phyloP scores from a whole-genome alignment of 2,329 filamentous ascomycete species.

The Trichophyton mentagrophytes region DNA sequence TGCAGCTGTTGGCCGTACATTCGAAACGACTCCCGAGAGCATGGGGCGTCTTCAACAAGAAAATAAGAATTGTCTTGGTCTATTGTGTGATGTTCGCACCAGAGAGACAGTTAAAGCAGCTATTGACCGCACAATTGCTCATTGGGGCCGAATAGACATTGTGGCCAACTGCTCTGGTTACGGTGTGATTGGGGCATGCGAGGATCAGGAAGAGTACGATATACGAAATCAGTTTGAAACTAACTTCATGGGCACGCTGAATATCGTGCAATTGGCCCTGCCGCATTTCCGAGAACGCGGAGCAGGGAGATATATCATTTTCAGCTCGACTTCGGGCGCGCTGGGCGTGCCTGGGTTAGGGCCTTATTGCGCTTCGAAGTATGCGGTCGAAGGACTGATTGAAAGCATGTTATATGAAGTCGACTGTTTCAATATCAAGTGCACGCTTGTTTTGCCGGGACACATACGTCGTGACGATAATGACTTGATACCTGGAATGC shows the following conservation, averaged over 20 bases:
- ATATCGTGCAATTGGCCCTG: conserved; percentile 80
- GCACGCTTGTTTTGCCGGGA: conserved; percentile 82
- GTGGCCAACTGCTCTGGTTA: conserved; percentile 92
- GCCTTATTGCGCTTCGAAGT: conserved; percentile 93
- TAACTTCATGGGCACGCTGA: conserved; percentile 89
- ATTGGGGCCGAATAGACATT: conserved; percentile 73
- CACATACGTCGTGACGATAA: conserved; percentile 72
- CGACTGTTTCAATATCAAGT: conserved; percentile 82
- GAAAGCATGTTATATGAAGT: conserved; percentile 96
- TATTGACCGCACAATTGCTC: conserved; percentile 55
- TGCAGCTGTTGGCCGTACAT: conserved; percentile 69
- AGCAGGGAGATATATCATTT: conserved; percentile 77
- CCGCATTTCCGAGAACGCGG: conserved; percentile 72
- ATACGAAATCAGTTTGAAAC: conserved; percentile 94
- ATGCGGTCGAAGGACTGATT: conserved; percentile 87
- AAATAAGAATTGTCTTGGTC: conserved; percentile 49
- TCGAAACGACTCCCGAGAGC: conserved; percentile 59
- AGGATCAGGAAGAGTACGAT: conserved; percentile 93
- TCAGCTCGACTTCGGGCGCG: conserved; percentile 82
- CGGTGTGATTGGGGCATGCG: conserved; percentile 87
- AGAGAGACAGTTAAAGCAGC: conserved; percentile 62
- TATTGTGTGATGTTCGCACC: conserved; percentile 82
- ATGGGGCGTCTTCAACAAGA: conserved; percentile 61
- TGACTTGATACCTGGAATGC: conserved; percentile 15
- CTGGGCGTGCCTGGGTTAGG: conserved; percentile 88